These are phyloP conservation scores for Hordeum pubiflorum DNA, from an alignment of 202 grass and related monocot genomes.

Conservation along the genomic window DNA sequence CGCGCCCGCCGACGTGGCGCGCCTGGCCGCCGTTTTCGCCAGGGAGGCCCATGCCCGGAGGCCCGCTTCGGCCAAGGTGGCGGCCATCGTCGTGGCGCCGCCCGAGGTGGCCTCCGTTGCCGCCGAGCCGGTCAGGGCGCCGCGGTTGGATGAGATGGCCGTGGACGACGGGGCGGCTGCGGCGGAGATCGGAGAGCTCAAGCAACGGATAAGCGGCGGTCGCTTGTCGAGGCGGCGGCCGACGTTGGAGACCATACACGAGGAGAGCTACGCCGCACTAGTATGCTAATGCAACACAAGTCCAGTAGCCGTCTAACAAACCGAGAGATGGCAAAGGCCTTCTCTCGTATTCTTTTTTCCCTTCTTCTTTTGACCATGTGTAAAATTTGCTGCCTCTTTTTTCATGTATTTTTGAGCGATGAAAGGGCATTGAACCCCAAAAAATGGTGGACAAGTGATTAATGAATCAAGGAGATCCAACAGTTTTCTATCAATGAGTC, in stretches of 20 bases:
- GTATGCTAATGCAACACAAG: background rate
- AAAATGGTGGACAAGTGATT: background rate
- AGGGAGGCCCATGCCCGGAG: conserved; percentile 22
- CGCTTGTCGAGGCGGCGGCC: conserved; percentile 62
- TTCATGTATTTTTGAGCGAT: conserved; percentile 28
- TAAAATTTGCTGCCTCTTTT: conserved; percentile 36
- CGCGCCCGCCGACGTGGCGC: conserved; percentile 38
- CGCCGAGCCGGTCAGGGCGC: background rate
- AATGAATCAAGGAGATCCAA: background rate
- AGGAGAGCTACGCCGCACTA: conserved; percentile 44
- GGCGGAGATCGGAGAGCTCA: conserved; percentile 65
- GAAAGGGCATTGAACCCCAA: conserved; percentile 8
- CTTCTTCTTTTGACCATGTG: background rate
- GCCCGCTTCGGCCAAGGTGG: conserved; percentile 47
- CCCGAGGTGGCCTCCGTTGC: background rate
- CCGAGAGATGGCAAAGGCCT: conserved; percentile 29
- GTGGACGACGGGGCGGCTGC: conserved; percentile 34
- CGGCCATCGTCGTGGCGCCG: conserved; percentile 25
- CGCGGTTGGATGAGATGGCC: conserved; percentile 50
- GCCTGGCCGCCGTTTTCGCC: conserved; percentile 36
- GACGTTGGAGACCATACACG: conserved; percentile 71
- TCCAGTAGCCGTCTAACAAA: background rate
- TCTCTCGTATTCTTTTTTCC: background rate
- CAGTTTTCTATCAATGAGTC: background rate
- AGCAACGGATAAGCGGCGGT: conserved; percentile 49